These are phyloP conservation scores for Bryum argenteum DNA, from an alignment of 225 moss, liverwort and hornwort species.

Conservation along the genomic window DNA sequence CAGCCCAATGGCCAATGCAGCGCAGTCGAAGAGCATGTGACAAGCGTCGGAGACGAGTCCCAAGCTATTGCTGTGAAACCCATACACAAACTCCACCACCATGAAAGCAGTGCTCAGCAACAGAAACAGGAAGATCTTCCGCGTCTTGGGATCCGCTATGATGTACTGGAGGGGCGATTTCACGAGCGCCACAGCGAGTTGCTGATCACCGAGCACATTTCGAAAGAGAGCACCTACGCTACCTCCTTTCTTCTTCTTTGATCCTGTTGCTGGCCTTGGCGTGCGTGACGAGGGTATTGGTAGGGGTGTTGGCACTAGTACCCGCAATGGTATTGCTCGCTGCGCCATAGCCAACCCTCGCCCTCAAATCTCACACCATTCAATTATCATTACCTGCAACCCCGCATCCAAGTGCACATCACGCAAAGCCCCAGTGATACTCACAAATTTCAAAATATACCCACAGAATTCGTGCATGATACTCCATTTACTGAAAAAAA, in stretches of 20 bases:
- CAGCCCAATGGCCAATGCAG: constrained; percentile 91
- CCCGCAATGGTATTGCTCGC: constrained; percentile 60
- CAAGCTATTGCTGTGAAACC: constrained; percentile 94
- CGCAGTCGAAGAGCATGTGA: constrained; percentile 99
- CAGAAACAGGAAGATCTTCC: constrained; percentile 85
- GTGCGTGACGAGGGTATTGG: constrained; percentile 31
- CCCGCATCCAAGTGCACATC: constrained; percentile 17
- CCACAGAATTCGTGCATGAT: no score
- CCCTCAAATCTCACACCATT: constrained; percentile 18
- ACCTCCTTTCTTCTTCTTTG: constrained; percentile 46
- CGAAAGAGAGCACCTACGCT: constrained; percentile 58
- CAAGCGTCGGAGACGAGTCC: constrained; percentile 97
- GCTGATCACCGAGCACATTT: constrained; percentile 53
- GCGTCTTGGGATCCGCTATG: constrained; percentile 72
- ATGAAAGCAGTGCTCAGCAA: constrained; percentile 85
- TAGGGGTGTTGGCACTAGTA: constrained; percentile 43
- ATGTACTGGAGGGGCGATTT: constrained; percentile 76
- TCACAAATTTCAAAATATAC: no score
- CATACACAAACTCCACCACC: constrained; percentile 93
- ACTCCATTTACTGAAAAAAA: no score
- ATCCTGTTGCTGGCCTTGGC: constrained; percentile 33
- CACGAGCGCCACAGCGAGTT: constrained; percentile 47
- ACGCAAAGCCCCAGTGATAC: neutral
- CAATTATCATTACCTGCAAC: constrained; percentile 25
- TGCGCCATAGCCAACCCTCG: constrained; percentile 59